Percentiles rank a stretch among this genome's conserved stretches.
Evolutionary conservation across 2,329 filamentous ascomycete genomes (phyloP).

Genomic region (Ramularia endophylla): DNA sequence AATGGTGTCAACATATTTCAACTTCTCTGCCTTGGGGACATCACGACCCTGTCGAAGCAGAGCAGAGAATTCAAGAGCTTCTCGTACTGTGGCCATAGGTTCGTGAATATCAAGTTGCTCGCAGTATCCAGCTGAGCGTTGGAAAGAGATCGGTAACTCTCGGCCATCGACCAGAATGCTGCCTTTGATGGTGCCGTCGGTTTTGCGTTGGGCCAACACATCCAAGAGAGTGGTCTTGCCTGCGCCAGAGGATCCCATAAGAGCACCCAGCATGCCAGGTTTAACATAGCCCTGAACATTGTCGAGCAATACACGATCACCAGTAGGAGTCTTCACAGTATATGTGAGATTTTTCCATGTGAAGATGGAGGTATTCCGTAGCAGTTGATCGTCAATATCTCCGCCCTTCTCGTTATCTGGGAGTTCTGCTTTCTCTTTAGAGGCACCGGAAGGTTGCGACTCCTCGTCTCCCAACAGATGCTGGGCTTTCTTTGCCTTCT

Average conservation of each 20-base stretch:
- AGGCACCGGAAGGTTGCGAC: conserved; percentile 4
- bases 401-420: conserved; percentile 3
- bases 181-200: conserved; percentile 40
- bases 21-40: conserved; percentile 55
- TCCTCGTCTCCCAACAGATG: conserved; percentile 18
- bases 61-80: conserved; percentile 60
- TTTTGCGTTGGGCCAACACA: conserved; percentile 39
- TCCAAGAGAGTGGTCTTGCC: conserved; percentile 37
- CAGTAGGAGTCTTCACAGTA: conserved; percentile 50
- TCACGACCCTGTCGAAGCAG: conserved; percentile 56
- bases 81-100: conserved; percentile 59
- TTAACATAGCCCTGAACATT: conserved; percentile 67
- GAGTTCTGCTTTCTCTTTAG: conserved; percentile 2
- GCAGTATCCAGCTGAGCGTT: conserved; percentile 49
- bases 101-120: conserved; percentile 65
- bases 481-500: conserved; percentile 41
- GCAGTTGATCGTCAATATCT: conserved; percentile 32
- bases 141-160: conserved; percentile 40
- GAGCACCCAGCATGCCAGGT: conserved; percentile 68
- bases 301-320: conserved; percentile 47
- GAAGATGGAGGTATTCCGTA: conserved; percentile 62
- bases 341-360: conserved; percentile 87
- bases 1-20: conserved; percentile 61
- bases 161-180: conserved; percentile 42
- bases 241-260: conserved; percentile 72